These are phyloP conservation scores for Puccinia hordei DNA, from an alignment of 1,284 basidiomycete genomes.

Conservation along the genomic window DNA sequence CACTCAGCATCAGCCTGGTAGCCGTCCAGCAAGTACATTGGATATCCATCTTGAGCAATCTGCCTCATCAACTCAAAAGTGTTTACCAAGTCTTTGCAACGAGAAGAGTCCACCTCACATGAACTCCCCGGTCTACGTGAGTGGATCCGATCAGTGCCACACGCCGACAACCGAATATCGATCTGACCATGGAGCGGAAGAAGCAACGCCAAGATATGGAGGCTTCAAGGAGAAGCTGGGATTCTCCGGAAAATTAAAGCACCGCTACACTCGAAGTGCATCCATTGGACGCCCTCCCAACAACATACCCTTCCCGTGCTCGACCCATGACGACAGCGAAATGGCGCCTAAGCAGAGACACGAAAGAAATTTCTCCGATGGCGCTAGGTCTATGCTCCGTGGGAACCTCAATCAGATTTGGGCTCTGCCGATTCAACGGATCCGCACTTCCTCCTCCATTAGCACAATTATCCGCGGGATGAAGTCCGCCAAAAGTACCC, in stretches of 20 bases:
- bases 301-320: conserved; percentile 23
- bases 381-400: neutral
- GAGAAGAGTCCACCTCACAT: neutral
- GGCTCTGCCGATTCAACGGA: neutral
- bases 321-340: neutral
- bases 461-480: conserved; percentile 18
- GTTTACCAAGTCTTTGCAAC: neutral
- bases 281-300: neutral
- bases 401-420: neutral
- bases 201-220: neutral
- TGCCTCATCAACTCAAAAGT: neutral
- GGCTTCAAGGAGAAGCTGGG: conserved; percentile 4
- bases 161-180: neutral
- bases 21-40: neutral
- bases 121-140: neutral
- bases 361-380: conserved; percentile 17
- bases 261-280: neutral
- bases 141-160: neutral
- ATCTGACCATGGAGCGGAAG: neutral
- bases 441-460: conserved; percentile 25
- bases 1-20: neutral
- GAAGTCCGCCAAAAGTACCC: neutral
- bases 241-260: neutral
- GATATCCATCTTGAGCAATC: neutral
- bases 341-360: neutral